phyloP scores from a whole-genome alignment of 2,329 filamentous ascomycete species.

The Aspergillus arachidicola region DNA sequence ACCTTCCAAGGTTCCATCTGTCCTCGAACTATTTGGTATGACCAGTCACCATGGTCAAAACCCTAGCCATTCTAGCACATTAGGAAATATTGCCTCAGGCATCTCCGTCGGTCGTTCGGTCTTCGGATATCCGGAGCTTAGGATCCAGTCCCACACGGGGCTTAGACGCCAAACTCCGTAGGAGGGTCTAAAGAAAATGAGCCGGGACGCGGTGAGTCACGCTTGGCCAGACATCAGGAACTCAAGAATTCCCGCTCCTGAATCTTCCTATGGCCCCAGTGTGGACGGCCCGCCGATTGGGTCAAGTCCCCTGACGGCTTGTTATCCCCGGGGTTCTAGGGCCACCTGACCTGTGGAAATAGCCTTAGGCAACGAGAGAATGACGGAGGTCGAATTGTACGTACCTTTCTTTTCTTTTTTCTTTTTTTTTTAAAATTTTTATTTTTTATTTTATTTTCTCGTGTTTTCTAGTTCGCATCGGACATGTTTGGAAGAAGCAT shows the following conservation, averaged over 20 bases:
- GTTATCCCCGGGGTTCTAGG: conserved; percentile 17
- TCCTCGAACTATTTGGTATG: background rate
- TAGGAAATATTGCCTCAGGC: background rate
- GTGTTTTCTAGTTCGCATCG: conserved; percentile 3
- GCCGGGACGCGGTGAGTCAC: conserved; percentile 12
- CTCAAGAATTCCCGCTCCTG: conserved; percentile 17
- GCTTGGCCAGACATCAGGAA: conserved; percentile 7
- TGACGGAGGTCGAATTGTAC: conserved; percentile 10
- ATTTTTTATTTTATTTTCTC: conserved; percentile 3
- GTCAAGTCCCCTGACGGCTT: background rate
- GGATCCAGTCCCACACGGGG: background rate
- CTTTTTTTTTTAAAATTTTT: background rate
- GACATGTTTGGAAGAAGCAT: background rate
- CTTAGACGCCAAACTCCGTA: conserved; percentile 8
- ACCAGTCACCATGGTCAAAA: background rate
- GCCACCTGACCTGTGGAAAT: conserved; percentile 18
- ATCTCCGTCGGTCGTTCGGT: conserved; percentile 1
- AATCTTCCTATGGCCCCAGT: conserved; percentile 20
- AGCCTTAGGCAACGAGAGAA: conserved; percentile 17
- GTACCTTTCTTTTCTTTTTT: conserved; percentile 6
- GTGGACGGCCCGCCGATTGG: conserved; percentile 19
- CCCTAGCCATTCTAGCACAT: background rate
- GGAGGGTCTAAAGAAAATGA: conserved; percentile 10
- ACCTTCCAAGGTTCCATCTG: background rate
- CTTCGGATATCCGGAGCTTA: conserved; percentile 4